A percentile compares a stretch with the other conserved stretches of the same genome.
Evolutionary conservation across 495 filamentous ascomycete species (phyloP).

Genomic region (Talaromyces thailandensis): DNA sequence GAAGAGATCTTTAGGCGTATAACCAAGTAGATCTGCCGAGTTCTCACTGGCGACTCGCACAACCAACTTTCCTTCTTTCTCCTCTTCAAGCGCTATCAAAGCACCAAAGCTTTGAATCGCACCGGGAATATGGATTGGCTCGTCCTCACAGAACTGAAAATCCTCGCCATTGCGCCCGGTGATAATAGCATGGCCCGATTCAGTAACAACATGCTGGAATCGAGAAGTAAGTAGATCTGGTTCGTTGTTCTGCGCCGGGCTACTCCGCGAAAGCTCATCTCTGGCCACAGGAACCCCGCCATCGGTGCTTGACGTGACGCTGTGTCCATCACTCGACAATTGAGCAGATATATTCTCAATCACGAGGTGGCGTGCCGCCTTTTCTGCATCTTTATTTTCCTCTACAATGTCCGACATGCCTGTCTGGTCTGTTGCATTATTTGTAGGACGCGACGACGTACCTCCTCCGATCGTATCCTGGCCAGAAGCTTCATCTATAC

Average conservation of each 20-base stretch:
- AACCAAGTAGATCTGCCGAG: conserved; percentile 65
- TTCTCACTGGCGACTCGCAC: conserved; percentile 87
- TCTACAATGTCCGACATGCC: background rate
- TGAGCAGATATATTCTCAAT: background rate
- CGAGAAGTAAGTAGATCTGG: conserved; percentile 51
- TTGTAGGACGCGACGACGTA: background rate
- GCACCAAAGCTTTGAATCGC: conserved; percentile 83
- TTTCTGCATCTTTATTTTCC: background rate
- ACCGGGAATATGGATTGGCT: conserved; percentile 86
- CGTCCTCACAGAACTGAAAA: conserved; percentile 82
- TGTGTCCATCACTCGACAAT: conserved; percentile 1
- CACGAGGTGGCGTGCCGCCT: background rate
- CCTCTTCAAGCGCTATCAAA: conserved; percentile 68
- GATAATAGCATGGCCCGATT: conserved; percentile 77
- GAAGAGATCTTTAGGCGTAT: conserved; percentile 72
- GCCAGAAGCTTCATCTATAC: conserved; percentile 25
- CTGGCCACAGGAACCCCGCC: conserved; percentile 8
- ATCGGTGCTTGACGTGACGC: conserved; percentile 3
- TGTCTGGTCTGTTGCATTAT: background rate
- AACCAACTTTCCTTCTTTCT: conserved; percentile 53
- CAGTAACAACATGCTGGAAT: conserved; percentile 72
- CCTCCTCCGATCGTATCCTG: conserved; percentile 14
- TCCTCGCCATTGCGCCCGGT: conserved; percentile 64
- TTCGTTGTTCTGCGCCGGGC: conserved; percentile 16
- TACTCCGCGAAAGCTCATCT: conserved; percentile 1